Conservation (phyloP, 768 basidiomycete species). For the Suillus variegatus region DNA sequence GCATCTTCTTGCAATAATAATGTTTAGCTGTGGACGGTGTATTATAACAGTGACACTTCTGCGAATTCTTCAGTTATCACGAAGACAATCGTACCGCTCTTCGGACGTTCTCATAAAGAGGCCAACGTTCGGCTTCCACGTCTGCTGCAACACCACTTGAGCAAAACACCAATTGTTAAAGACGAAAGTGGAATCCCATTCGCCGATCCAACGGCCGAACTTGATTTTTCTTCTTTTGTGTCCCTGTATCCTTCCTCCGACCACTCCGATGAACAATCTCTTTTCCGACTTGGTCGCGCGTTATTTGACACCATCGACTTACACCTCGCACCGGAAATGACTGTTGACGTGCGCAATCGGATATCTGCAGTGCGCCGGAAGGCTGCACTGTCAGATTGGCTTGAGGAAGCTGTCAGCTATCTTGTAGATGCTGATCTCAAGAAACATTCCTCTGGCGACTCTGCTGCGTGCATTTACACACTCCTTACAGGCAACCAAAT, state of each 20-base stretch:
- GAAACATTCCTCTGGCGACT: constrained; percentile 42
- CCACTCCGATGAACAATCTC: constrained; percentile 66
- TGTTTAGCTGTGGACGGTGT: constrained; percentile 11
- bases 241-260: constrained; percentile 72
- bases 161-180: constrained; percentile 65
- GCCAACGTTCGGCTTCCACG: constrained; percentile 50
- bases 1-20: constrained; percentile 3
- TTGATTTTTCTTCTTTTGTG: constrained; percentile 80
- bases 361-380: constrained; percentile 70
- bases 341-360: constrained; percentile 63
- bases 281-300: constrained; percentile 88
- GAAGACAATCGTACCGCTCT: constrained; percentile 49
- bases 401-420: constrained; percentile 70
- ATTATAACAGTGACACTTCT: constrained; percentile 43
- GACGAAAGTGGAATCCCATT: constrained; percentile 74
- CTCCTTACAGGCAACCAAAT: constrained; percentile 87
- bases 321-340: constrained; percentile 50
- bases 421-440: constrained; percentile 73
- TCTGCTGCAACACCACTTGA: constrained; percentile 76
- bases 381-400: constrained; percentile 81
- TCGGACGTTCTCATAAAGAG: constrained; percentile 33
- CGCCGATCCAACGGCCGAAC: constrained; percentile 58
- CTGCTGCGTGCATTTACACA: constrained; percentile 64
- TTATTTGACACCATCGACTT: constrained; percentile 87
- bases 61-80: constrained; percentile 66